Percentiles rank a stretch among this genome's conserved stretches.
Conservation (phyloP, 208 protist species). For the Giardia muris region DNA sequence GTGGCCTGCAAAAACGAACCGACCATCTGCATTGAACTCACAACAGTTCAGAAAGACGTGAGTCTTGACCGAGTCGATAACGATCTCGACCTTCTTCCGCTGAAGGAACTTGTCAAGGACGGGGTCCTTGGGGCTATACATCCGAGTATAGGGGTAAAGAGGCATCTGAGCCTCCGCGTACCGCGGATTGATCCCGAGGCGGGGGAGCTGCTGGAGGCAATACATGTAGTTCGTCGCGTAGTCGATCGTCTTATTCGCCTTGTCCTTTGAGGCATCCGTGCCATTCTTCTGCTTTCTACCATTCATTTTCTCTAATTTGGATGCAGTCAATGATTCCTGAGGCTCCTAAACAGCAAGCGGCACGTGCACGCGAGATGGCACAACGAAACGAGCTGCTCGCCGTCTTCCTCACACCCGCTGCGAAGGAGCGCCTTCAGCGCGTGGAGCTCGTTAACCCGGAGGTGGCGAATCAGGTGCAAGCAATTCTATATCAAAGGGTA, state of each 20-base stretch:
- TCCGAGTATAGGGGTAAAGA: neutral
- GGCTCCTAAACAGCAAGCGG: too few species aligned
- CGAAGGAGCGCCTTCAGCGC: neutral
- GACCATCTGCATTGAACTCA: neutral
- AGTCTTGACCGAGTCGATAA: neutral
- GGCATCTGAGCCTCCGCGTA: neutral
- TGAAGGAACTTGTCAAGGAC: neutral
- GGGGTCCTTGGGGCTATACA: neutral
- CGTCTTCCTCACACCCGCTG: neutral
- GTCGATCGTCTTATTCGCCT: constrained; percentile 15
- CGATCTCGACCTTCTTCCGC: neutral
- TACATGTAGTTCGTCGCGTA: neutral
- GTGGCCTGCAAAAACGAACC: neutral
- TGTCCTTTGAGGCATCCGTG: neutral
- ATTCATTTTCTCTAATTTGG: too few species aligned
- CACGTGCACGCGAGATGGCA: too few species aligned
- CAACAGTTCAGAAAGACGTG: neutral
- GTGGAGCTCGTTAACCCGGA: neutral
- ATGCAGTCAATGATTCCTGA: too few species aligned
- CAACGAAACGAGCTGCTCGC: neutral
- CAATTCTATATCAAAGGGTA: neutral
- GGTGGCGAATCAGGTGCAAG: neutral
- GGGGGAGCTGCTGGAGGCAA: neutral
- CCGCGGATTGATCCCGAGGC: neutral
- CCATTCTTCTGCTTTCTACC: constrained; percentile 22